Conservation (phyloP, 176 grass and related monocot species). For the Oryza officinalis region DNA sequence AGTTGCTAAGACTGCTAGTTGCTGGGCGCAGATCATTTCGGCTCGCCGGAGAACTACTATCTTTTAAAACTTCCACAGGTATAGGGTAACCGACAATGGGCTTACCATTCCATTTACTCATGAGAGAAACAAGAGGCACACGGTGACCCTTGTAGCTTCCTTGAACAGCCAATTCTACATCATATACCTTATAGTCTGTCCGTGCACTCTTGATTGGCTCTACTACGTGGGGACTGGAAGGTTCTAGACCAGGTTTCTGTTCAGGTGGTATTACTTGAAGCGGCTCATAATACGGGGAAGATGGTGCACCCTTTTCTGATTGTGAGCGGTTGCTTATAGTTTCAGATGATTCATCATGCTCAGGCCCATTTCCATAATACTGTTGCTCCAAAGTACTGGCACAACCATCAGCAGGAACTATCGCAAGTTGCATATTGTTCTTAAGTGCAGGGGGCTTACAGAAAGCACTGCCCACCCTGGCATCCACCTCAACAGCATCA, state of each 20-base stretch:
- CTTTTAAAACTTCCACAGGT: conserved; percentile 65
- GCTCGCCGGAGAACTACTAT: conserved; percentile 44
- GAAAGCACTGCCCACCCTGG: conserved; percentile 25
- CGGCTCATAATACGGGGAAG: conserved; percentile 33
- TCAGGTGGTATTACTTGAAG: conserved; percentile 44
- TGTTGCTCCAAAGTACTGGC: conserved; percentile 8
- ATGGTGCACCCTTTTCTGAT: conserved; percentile 39
- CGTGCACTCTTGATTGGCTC: conserved; percentile 59
- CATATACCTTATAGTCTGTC: conserved; percentile 56
- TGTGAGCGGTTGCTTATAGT: conserved; percentile 54
- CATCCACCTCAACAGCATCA: conserved; percentile 35
- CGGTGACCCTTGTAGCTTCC: conserved; percentile 67
- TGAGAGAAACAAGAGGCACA: conserved; percentile 86
- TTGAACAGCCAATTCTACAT: conserved; percentile 81
- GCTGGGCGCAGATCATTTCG: conserved; percentile 34
- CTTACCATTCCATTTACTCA: conserved; percentile 91
- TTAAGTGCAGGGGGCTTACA: conserved; percentile 38
- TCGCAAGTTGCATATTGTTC: conserved; percentile 7
- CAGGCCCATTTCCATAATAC: conserved; percentile 18
- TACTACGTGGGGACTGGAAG: conserved; percentile 33
- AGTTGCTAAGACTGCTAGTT: conserved; percentile 49
- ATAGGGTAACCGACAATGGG: conserved; percentile 80
- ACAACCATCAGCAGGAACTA: conserved; percentile 24
- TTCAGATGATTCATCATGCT: conserved; percentile 50
- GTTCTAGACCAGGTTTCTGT: conserved; percentile 39